phyloP scores from a whole-genome alignment of 495 filamentous ascomycete genomes.

The Pseudoneurospora amorphoporcata region DNA sequence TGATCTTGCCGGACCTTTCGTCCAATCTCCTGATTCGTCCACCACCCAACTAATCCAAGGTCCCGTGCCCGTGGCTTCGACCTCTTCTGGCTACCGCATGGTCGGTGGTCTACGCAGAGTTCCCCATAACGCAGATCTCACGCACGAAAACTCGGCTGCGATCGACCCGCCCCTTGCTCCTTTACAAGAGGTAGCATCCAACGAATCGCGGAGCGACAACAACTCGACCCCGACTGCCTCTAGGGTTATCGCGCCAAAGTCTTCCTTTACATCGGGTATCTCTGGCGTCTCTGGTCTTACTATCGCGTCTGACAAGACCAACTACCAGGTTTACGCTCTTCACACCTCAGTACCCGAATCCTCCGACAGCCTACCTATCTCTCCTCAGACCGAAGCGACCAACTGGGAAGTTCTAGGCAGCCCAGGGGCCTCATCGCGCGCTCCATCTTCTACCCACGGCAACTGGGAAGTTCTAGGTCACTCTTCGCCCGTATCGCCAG shows the following conservation, averaged over 20 bases:
- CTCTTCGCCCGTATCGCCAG: neutral
- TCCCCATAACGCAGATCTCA: conserved; percentile 37
- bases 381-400: conserved; percentile 25
- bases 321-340: conserved; percentile 42
- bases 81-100: conserved; percentile 44
- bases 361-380: conserved; percentile 25
- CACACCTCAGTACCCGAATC: conserved; percentile 23
- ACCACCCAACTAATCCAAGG: conserved; percentile 32
- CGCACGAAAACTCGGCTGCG: conserved; percentile 26
- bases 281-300: conserved; percentile 29
- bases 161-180: conserved; percentile 28
- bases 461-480: conserved; percentile 31
- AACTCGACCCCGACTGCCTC: conserved; percentile 3
- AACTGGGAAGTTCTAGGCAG: conserved; percentile 32
- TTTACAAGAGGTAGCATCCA: conserved; percentile 24
- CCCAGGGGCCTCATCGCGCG: conserved; percentile 18
- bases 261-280: conserved; percentile 29
- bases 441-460: conserved; percentile 25
- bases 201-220: conserved; percentile 1
- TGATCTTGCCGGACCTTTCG: conserved; percentile 13
- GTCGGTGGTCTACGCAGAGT: conserved; percentile 47
- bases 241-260: conserved; percentile 24
- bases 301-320: conserved; percentile 37
- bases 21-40: conserved; percentile 22
- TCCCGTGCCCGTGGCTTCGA: conserved; percentile 25